phyloP scores from a whole-genome alignment of 352 stramenopile genomes.

The Globisporangium solare region DNA sequence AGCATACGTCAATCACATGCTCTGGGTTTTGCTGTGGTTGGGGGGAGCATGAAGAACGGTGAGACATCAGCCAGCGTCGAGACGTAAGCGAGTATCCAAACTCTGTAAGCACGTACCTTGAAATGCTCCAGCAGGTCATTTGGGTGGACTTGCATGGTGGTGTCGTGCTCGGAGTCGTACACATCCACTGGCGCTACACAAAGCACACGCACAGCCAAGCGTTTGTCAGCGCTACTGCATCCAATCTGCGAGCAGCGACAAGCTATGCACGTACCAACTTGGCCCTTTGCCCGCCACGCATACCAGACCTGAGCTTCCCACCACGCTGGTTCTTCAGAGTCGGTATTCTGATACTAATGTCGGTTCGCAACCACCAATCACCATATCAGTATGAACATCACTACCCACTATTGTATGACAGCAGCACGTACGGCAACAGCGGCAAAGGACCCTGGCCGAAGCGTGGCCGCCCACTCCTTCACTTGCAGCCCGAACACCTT shows the following conservation, averaged over 20 bases:
- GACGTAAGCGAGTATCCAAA: background rate
- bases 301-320: constrained; percentile 87
- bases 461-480: constrained; percentile 46
- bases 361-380: constrained; percentile 3
- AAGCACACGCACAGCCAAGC: background rate
- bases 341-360: constrained; percentile 66
- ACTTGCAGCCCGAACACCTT: constrained; percentile 47
- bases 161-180: constrained; percentile 42
- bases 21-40: constrained; percentile 46
- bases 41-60: background rate
- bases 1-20: constrained; percentile 70
- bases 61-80: background rate
- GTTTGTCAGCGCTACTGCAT: background rate
- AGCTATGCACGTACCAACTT: constrained; percentile 29
- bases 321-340: constrained; percentile 56
- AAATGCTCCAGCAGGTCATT: constrained; percentile 55
- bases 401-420: background rate
- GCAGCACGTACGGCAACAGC: constrained; percentile 48
- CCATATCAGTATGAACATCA: background rate
- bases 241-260: no score
- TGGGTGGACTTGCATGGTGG: constrained; percentile 32
- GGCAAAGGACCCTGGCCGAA: constrained; percentile 55
- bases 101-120: constrained; percentile 23
- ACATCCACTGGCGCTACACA: constrained; percentile 40
- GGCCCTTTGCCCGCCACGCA: constrained; percentile 59